These are phyloP conservation scores for Blastocrithidia nonstop DNA, from an alignment of 208 protist species.

Conservation along the genomic window DNA sequence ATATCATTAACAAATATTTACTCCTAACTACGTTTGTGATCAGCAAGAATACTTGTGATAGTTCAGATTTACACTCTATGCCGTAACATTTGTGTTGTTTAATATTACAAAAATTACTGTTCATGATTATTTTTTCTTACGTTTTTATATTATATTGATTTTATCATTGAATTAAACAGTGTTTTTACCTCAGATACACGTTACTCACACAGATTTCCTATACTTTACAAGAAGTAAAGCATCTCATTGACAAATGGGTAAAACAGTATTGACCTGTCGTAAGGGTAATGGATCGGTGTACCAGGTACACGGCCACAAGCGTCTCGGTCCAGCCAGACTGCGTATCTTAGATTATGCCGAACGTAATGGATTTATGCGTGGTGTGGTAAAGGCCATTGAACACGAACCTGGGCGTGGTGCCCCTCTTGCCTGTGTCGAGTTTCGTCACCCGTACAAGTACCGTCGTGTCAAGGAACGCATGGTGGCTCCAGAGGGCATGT, in stretches of 20 bases:
- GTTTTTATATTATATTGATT: no score
- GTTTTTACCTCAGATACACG: no score
- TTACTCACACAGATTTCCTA: no score
- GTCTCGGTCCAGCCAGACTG: conserved; percentile 91
- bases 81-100: no score
- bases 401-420: conserved; percentile 99
- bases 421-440: conserved; percentile 95
- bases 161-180: no score
- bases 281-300: conserved; percentile 88
- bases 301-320: conserved; percentile 89
- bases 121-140: no score
- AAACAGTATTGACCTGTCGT: conserved; percentile 85
- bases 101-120: no score
- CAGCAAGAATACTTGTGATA: no score
- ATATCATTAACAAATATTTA: no score
- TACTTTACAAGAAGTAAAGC: background rate
- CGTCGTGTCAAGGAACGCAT: conserved; percentile 88
- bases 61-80: no score
- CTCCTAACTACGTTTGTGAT: no score
- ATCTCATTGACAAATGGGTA: conserved; percentile 45
- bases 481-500: conserved; percentile 97
- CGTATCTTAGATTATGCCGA: conserved; percentile 95
- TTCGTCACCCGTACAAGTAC: conserved; percentile 94
- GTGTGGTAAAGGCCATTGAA: conserved; percentile 93
- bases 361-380: conserved; percentile 86